Conservation (phyloP, 139 green algal genomes). For the Volvox africanus region DNA sequence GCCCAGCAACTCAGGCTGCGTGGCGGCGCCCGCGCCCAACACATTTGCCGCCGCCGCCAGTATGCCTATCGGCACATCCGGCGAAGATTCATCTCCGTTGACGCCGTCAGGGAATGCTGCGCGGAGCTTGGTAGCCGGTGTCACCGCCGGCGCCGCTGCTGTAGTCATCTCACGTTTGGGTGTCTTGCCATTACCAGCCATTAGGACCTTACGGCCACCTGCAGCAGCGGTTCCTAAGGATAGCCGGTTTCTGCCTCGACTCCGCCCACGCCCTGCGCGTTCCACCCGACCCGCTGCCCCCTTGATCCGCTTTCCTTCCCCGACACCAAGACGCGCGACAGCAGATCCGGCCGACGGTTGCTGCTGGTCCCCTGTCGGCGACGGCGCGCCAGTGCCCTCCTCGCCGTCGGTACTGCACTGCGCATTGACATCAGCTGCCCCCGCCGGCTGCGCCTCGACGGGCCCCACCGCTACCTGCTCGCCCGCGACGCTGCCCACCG, state of each 20-base stretch:
- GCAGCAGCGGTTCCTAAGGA: background rate
- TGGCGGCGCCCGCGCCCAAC: background rate
- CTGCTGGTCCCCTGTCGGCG: background rate
- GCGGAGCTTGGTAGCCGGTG: background rate
- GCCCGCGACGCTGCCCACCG: too few species aligned
- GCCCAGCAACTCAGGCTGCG: background rate
- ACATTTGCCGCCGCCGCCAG: background rate
- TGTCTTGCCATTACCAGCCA: background rate
- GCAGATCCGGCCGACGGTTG: background rate
- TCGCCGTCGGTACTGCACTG: constrained; percentile 11
- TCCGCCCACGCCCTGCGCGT: background rate
- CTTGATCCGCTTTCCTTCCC: background rate
- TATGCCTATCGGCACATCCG: constrained; percentile 32
- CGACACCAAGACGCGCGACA: background rate
- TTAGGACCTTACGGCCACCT: background rate
- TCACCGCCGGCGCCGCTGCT: background rate
- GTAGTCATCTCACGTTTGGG: background rate
- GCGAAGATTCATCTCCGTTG: constrained; percentile 8
- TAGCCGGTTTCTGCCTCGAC: background rate
- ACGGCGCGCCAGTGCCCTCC: background rate
- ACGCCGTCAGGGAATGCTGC: background rate
- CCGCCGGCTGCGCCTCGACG: background rate
- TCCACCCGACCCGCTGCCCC: background rate
- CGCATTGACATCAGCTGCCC: background rate
- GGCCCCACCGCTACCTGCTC: too few species aligned